Evolutionary conservation across 225 moss, liverwort and hornwort genomes (phyloP).

Genomic region (Sphagnum contortum): DNA sequence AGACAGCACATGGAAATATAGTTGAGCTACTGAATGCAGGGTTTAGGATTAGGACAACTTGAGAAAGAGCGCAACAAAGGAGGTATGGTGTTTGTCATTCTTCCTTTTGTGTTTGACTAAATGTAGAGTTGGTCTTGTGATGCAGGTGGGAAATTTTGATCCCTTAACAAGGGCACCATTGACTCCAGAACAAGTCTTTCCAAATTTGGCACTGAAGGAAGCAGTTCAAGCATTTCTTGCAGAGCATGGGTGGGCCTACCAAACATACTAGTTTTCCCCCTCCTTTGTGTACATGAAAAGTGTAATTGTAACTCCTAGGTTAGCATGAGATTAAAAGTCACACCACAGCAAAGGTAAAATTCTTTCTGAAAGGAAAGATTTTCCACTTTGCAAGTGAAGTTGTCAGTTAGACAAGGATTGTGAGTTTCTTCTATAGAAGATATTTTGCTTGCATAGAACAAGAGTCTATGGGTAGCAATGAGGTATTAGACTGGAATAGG

Average conservation of each 20-base stretch:
- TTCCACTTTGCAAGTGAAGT: no score
- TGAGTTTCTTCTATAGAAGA: no score
- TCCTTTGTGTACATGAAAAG: no score
- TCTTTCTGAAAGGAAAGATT: no score
- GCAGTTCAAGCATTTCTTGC: slow-evolving; percentile 58
- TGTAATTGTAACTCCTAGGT: no score
- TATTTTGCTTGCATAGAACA: no score
- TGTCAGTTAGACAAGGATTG: no score
- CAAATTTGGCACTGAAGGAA: slow-evolving; percentile 71
- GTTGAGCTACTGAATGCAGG: not conserved
- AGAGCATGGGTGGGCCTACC: slow-evolving; percentile 77
- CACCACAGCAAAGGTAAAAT: no score
- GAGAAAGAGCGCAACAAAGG: not conserved
- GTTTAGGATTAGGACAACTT: no score
- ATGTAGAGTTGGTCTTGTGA: not conserved
- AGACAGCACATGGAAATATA: not conserved
- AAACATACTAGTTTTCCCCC: slow-evolving; percentile 10
- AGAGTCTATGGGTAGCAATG: no score
- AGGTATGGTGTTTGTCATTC: not conserved
- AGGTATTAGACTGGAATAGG: no score
- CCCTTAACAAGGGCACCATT: slow-evolving; percentile 59
- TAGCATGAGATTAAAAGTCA: no score
- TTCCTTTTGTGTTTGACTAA: not conserved
- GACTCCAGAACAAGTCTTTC: slow-evolving; percentile 47
- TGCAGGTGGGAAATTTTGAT: slow-evolving; percentile 71